phyloP scores from a whole-genome alignment of 179 eudicot species.

The Silene coronaria region DNA sequence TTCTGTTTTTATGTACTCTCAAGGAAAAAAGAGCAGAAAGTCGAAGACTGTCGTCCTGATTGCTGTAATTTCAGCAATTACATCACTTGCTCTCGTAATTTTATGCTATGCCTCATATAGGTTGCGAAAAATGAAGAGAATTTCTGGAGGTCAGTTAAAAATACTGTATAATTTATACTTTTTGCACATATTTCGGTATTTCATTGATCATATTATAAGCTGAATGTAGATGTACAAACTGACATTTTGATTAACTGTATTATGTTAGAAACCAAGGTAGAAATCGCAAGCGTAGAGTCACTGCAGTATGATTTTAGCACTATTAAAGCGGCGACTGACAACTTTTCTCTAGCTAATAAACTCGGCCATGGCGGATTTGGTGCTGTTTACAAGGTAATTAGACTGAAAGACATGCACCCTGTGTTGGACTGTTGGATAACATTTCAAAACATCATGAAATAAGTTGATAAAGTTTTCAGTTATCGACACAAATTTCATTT shows the following conservation, averaged over 20 bases:
- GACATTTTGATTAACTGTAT: not conserved
- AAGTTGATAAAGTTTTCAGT: too few relatives aligned
- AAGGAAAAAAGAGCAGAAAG: slow-evolving; percentile 7
- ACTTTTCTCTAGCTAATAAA: slow-evolving; percentile 27
- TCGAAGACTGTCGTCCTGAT: not conserved
- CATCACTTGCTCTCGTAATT: slow-evolving; percentile 8
- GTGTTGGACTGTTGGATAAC: too few relatives aligned
- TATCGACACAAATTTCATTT: too few relatives aligned
- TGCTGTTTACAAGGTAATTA: slow-evolving; percentile 25
- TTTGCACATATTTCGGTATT: too few relatives aligned
- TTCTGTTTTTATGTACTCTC: not conserved
- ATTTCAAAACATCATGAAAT: too few relatives aligned
- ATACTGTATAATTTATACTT: too few relatives aligned
- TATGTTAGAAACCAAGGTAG: slow-evolving; percentile 7
- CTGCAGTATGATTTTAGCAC: slow-evolving; percentile 18
- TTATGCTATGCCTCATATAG: not conserved
- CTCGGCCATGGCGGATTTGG: slow-evolving; percentile 42
- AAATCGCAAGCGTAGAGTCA: slow-evolving; percentile 18
- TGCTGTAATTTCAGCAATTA: slow-evolving; percentile 1
- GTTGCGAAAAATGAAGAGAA: not conserved
- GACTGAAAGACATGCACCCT: too few relatives aligned
- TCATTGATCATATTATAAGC: not conserved
- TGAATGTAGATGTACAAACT: not conserved
- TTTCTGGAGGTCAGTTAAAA: slow-evolving; percentile 1
- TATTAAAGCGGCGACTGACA: slow-evolving; percentile 26